Conservation (phyloP, 2,329 filamentous ascomycete genomes). For the Ophiostoma australiae region DNA sequence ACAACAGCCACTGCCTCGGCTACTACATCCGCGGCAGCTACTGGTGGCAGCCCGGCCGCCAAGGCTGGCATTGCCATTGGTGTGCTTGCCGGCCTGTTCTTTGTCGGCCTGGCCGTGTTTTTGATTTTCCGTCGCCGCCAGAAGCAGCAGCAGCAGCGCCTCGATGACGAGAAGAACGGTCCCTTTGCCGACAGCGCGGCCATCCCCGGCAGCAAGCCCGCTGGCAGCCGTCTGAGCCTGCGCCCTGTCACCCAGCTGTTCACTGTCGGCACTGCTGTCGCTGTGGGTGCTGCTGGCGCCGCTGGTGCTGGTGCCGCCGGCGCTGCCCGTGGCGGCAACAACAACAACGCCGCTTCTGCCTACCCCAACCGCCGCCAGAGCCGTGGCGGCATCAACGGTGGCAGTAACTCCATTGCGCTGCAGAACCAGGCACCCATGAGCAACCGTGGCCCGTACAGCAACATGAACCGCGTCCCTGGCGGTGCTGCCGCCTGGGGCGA, state of each 20-base stretch:
- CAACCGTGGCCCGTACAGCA: conserved; percentile 28
- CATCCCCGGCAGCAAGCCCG: conserved; percentile 15
- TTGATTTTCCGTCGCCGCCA: conserved; percentile 68
- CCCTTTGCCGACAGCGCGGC: conserved; percentile 34
- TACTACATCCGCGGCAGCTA: not conserved
- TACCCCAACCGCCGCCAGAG: conserved; percentile 46
- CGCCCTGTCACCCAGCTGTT: conserved; percentile 81
- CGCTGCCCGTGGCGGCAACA: not conserved
- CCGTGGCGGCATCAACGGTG: conserved; percentile 35
- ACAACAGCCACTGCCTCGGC: conserved; percentile 10
- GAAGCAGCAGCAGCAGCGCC: conserved; percentile 49
- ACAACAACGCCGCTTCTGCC: not conserved
- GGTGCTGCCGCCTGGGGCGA: conserved; percentile 42
- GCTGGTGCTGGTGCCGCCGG: conserved; percentile 15
- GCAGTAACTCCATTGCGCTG: conserved; percentile 38
- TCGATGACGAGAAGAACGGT: conserved; percentile 61
- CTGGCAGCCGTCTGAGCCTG: conserved; percentile 68
- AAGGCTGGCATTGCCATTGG: conserved; percentile 86
- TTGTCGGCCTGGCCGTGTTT: conserved; percentile 63
- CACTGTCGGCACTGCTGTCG: conserved; percentile 46
- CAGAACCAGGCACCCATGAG: conserved; percentile 30
- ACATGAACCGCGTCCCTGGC: conserved; percentile 7
- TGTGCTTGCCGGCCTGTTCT: conserved; percentile 63
- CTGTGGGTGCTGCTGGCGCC: conserved; percentile 10
- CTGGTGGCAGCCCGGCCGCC: conserved; percentile 35